phyloP scores from a whole-genome alignment of 352 stramenopile species.

The Peronospora farinosa region DNA sequence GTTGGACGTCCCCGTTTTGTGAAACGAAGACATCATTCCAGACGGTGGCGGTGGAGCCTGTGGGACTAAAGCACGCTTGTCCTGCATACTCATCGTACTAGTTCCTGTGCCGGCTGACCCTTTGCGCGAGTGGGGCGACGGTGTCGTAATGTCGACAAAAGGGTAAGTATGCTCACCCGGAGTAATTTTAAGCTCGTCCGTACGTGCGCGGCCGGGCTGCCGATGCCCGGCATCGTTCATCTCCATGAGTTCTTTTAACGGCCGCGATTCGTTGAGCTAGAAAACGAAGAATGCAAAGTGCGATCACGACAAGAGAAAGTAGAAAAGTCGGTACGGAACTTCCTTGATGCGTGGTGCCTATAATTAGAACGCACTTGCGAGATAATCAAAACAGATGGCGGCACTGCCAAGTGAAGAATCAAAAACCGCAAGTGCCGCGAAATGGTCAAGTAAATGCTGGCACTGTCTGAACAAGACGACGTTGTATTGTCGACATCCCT shows the following conservation, averaged over 20 bases:
- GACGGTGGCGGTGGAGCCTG: slow-evolving; percentile 4
- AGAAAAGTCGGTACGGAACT: too few species aligned
- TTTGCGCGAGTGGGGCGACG: slow-evolving; percentile 28
- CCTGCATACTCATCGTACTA: slow-evolving; percentile 15
- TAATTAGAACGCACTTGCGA: too few species aligned
- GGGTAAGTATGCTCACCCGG: slow-evolving; percentile 38
- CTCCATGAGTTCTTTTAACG: slow-evolving; percentile 27
- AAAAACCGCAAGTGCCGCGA: too few species aligned
- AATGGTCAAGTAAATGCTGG: too few species aligned
- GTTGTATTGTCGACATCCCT: too few species aligned
- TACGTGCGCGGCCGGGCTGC: not conserved
- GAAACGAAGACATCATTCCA: slow-evolving; percentile 20
- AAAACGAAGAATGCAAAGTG: too few species aligned
- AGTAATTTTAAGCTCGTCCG: slow-evolving; percentile 43
- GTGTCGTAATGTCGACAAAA: slow-evolving; percentile 68
- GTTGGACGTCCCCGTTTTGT: slow-evolving; percentile 31
- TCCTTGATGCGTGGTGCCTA: too few species aligned
- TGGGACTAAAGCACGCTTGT: slow-evolving; percentile 16
- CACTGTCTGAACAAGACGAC: too few species aligned
- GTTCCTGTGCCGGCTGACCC: not conserved
- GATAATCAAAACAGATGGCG: too few species aligned
- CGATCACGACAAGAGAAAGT: too few species aligned
- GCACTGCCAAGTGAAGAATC: too few species aligned
- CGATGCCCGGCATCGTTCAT: slow-evolving; percentile 21
- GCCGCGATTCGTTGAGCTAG: slow-evolving; percentile 27